Base-by-base conservation (phyloP, 176 grass and related monocot species). In the Dendrocalamus sinicus region DNA sequence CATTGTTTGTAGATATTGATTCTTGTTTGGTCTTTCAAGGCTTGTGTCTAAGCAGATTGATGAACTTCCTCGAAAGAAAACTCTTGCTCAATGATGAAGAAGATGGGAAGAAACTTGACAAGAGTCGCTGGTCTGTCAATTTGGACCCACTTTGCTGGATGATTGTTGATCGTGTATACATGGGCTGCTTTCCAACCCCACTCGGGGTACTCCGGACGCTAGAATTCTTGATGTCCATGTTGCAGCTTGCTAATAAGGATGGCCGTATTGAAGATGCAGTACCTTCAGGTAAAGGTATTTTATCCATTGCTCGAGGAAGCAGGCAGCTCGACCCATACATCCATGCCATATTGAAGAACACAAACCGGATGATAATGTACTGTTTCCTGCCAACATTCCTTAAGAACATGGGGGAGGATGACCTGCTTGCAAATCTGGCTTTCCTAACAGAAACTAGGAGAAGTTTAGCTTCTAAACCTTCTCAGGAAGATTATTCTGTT, bases 1-100 rank as follows among this genome's bases (percentile, higher is more conserved):
- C 97, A 83, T 84, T 99, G 75, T 96, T 92, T 92, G 90, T 96
- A 69, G 97, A 96, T 77, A 75, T 92, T 41, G 92, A 99, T 58
- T 94, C 92, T 77, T 80, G 81, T 82, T 85, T 99, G 81, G 89
- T 99, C 86, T 99, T 99, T 80, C 94, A 99, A 89, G 97, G 97
- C 28, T 86, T 99, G 82, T 99, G 97, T 80, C 84, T 99, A 75
- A 95, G 97, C 88, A 90, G 97, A 96, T 82, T 99, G 88, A 94
- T 99, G 89, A 99, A 99, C 80, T 99, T 96, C 81, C 88, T 99
- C 12, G 97, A 99, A 94, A 94, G 97, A 82, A 92, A 86, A 66
- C 92, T 99, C 61, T 83, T 99, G 50, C 91, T 95, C 40, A 94
- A 99, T 80, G 97, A 99, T 77, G 97, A 99, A 75, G 96, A 97